These are phyloP conservation scores for Lanmaoa pseudosensibilis DNA, from an alignment of 768 basidiomycete genomes.

Conservation along the genomic window DNA sequence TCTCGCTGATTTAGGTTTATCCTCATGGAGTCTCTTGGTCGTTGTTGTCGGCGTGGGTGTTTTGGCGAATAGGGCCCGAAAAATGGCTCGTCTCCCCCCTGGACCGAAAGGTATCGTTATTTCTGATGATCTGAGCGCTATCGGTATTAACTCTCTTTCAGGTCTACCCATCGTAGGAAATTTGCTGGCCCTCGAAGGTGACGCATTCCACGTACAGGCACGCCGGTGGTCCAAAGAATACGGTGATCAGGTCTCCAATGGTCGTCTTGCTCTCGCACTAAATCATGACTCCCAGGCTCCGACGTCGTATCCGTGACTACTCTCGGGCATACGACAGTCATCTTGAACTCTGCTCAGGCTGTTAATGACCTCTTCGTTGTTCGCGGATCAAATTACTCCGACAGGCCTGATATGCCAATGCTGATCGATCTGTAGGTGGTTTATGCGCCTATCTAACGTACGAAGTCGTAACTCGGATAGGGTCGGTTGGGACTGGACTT, in stretches of 20 bases:
- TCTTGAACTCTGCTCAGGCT: constrained; percentile 3
- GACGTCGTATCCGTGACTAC: constrained; percentile 4
- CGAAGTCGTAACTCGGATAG: background rate
- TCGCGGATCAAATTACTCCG: constrained; percentile 2
- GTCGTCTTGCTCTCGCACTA: background rate
- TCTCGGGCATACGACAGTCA: background rate
- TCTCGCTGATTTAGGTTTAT: background rate
- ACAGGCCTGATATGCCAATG: constrained; percentile 5
- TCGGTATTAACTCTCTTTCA: background rate
- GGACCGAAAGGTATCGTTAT: background rate
- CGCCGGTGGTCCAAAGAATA: background rate
- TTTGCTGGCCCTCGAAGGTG: background rate
- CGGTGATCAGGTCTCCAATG: background rate
- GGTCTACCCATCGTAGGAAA: constrained; percentile 1
- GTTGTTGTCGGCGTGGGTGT: background rate
- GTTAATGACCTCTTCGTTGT: constrained; percentile 3
- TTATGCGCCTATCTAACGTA: background rate
- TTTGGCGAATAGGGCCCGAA: background rate
- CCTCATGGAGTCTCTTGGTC: background rate
- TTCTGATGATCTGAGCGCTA: background rate
- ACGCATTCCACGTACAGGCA: background rate
- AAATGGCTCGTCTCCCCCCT: constrained; percentile 1
- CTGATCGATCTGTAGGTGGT: constrained; percentile 3
- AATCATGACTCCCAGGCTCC: background rate
- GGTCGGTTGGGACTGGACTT: constrained; percentile 9